Conservation (phyloP, 768 basidiomycete species). For the Clavaria fumosa region DNA sequence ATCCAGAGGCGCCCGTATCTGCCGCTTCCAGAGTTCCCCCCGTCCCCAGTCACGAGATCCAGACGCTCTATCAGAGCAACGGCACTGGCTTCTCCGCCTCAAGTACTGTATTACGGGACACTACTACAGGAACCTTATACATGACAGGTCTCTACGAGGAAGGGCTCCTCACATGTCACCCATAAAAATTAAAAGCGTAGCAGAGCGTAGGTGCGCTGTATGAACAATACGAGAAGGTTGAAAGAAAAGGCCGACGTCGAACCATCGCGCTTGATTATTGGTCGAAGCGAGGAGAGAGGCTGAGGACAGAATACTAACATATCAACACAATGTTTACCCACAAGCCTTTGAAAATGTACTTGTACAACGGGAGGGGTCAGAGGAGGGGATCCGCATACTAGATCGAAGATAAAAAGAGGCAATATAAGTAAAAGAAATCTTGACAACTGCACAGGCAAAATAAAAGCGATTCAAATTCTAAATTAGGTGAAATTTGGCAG, state of each 20-base stretch:
- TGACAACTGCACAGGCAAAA: neutral
- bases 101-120: constrained; percentile 37
- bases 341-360: too few species aligned
- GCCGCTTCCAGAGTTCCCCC: constrained; percentile 25
- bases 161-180: constrained; percentile 36
- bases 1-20: constrained; percentile 33
- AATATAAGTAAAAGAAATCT: neutral
- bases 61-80: constrained; percentile 61
- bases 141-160: constrained; percentile 42
- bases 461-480: neutral
- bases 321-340: too few species aligned
- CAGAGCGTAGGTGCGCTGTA: too few species aligned
- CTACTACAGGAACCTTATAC: constrained; percentile 32
- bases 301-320: too few species aligned
- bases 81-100: constrained; percentile 45
- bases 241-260: too few species aligned
- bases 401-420: too few species aligned
- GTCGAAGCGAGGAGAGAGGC: too few species aligned
- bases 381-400: too few species aligned
- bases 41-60: constrained; percentile 25
- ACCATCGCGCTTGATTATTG: too few species aligned
- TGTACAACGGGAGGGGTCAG: too few species aligned
- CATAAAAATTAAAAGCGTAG: too few species aligned
- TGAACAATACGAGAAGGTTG: too few species aligned
- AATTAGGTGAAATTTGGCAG: constrained; percentile 44